A percentile compares a stretch with the other conserved stretches of the same genome.
Conservation (phyloP, 805 yeast species). For the Ogataea salicorniae region DNA sequence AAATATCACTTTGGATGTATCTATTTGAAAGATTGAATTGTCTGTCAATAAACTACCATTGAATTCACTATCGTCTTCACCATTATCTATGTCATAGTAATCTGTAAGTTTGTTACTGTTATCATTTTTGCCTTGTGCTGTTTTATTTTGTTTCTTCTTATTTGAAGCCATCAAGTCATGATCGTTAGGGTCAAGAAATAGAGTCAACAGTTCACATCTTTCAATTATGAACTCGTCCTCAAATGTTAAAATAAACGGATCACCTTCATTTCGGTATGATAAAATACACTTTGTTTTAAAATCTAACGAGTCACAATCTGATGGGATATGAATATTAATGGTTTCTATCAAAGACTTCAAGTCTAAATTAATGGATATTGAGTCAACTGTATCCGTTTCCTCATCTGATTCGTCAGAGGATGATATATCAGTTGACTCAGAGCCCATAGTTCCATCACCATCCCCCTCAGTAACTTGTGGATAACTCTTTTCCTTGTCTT, state of each 20-base stretch:
- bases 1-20: slow-evolving; percentile 38
- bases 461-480: slow-evolving; percentile 8
- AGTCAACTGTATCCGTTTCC: background rate
- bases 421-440: no score
- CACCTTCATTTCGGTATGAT: slow-evolving; percentile 43
- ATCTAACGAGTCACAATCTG: slow-evolving; percentile 21
- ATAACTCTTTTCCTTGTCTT: background rate
- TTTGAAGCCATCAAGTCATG: background rate
- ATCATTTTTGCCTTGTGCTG: background rate
- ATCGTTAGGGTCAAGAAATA: slow-evolving; percentile 20
- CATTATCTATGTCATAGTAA: slow-evolving; percentile 18
- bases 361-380: slow-evolving; percentile 37
- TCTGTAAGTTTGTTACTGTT: slow-evolving; percentile 22
- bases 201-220: slow-evolving; percentile 51
- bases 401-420: slow-evolving; percentile 7
- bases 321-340: slow-evolving; percentile 36
- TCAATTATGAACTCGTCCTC: slow-evolving; percentile 50
- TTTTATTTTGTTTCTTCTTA: background rate
- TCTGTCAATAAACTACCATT: slow-evolving; percentile 28
- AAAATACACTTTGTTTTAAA: slow-evolving; percentile 41
- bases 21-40: slow-evolving; percentile 26
- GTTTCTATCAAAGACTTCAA: slow-evolving; percentile 46
- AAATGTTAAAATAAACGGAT: slow-evolving; percentile 51
- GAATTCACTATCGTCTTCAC: background rate
- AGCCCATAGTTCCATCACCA: background rate